Percentiles rank a stretch among this genome's conserved stretches.
These are phyloP conservation scores for Nymphaea colorata DNA, from an alignment of 164 flowering plant species.

Conservation along the genomic window DNA sequence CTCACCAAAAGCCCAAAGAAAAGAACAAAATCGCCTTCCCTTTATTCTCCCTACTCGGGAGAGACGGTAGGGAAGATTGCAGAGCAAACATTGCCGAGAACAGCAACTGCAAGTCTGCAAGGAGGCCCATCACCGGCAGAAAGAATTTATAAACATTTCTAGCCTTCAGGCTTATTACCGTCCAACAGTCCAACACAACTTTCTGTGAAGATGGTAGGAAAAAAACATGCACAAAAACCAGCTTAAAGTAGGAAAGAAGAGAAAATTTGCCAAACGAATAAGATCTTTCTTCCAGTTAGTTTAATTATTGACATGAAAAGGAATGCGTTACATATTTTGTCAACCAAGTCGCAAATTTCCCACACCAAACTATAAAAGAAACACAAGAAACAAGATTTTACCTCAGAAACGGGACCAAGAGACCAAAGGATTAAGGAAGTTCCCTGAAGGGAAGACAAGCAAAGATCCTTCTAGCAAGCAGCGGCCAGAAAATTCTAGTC, in stretches of 20 bases:
- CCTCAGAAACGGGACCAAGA: not conserved
- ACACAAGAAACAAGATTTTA: not conserved
- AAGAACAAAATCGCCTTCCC: not conserved
- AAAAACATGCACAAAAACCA: not conserved
- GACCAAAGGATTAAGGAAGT: no score
- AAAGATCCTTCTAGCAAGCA: not conserved
- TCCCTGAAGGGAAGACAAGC: not conserved
- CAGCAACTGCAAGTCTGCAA: no score
- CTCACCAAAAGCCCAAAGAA: not conserved
- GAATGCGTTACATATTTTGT: not conserved
- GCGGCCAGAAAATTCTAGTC: not conserved
- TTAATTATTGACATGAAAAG: no score
- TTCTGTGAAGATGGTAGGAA: not conserved
- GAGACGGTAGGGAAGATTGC: not conserved
- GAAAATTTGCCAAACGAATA: not conserved
- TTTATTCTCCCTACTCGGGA: not conserved
- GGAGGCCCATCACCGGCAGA: not conserved
- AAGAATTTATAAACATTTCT: not conserved
- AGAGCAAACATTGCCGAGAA: not conserved
- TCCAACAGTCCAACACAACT: not conserved
- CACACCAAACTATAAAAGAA: not conserved
- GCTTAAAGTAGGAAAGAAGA: not conserved
- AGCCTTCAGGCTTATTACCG: not conserved
- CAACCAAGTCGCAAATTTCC: not conserved
- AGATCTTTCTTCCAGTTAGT: not conserved